A percentile compares a stretch with the other conserved stretches of the same genome.
Conservation (phyloP, 23 red algal species). For the Chondrus crispus region DNA sequence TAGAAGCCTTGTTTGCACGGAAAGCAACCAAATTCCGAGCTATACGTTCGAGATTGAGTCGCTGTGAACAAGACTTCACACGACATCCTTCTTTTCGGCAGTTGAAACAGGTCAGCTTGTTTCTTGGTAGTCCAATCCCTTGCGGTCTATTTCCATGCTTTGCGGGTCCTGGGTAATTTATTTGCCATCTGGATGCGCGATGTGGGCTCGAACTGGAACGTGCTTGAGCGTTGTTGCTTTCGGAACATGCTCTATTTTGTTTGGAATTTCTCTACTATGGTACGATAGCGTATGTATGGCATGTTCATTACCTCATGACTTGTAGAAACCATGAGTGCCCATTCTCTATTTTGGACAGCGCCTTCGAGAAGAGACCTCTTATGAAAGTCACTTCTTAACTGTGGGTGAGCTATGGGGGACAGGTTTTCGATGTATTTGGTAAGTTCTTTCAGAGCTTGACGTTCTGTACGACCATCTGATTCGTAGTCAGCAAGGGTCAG, state of each 20-base stretch:
- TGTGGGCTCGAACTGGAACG: not conserved
- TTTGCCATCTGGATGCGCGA: not conserved
- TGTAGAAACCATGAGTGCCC: not conserved
- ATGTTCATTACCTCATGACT: not conserved
- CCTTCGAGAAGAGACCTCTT: not conserved
- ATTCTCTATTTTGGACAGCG: not conserved
- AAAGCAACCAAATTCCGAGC: not conserved
- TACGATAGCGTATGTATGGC: not conserved
- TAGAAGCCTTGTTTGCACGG: not conserved
- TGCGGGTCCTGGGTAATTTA: not conserved
- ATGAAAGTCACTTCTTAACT: not conserved
- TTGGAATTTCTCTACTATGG: not conserved
- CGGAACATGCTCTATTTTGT: not conserved
- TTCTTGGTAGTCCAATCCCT: no score
- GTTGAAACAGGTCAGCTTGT: not conserved
- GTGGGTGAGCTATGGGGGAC: not conserved
- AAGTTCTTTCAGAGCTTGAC: not conserved
- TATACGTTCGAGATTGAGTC: not conserved
- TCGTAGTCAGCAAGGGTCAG: not conserved
- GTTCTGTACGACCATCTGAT: not conserved
- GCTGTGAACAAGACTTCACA: not conserved
- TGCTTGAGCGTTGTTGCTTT: not conserved
- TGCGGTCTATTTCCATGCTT: not conserved
- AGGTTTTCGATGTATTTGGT: not conserved
- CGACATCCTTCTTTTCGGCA: not conserved